Conservation (phyloP, 495 filamentous ascomycete genomes). For the Annulohypoxylon bovei region DNA sequence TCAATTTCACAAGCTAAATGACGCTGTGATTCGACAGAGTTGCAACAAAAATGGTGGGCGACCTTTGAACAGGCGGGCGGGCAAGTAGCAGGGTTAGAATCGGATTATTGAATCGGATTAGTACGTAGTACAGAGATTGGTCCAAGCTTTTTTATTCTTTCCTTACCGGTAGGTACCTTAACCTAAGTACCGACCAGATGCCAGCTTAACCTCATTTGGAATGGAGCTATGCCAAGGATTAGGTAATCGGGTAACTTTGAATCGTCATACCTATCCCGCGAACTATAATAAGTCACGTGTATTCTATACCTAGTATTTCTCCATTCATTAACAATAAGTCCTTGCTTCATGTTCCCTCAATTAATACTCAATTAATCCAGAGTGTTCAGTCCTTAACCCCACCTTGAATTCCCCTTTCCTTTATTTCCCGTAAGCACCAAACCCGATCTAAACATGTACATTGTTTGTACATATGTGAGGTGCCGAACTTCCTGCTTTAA, state of each 20-base stretch:
- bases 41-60: slow-evolving; percentile 33
- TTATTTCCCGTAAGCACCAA: slow-evolving; percentile 13
- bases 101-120: too few species aligned
- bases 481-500: slow-evolving; percentile 35
- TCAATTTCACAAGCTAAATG: slow-evolving; percentile 42
- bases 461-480: not conserved
- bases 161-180: not conserved
- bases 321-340: too few species aligned
- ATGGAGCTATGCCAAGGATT: not conserved
- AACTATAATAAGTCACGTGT: slow-evolving; percentile 1
- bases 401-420: too few species aligned
- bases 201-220: not conserved
- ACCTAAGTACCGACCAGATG: not conserved
- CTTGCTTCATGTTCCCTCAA: slow-evolving; percentile 11
- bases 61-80: not conserved
- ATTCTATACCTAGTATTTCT: too few species aligned
- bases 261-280: not conserved
- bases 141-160: slow-evolving; percentile 27
- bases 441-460: slow-evolving; percentile 9
- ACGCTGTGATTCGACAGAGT: slow-evolving; percentile 41
- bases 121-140: too few species aligned
- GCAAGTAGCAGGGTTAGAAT: too few species aligned
- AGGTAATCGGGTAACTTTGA: too few species aligned
- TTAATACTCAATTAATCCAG: too few species aligned
- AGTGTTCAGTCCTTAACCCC: not conserved